A percentile compares a stretch with the other conserved stretches of the same genome.
These are phyloP conservation scores for Kitagawia praeruptora DNA, from an alignment of 129 eudicot species.

Conservation along the genomic window DNA sequence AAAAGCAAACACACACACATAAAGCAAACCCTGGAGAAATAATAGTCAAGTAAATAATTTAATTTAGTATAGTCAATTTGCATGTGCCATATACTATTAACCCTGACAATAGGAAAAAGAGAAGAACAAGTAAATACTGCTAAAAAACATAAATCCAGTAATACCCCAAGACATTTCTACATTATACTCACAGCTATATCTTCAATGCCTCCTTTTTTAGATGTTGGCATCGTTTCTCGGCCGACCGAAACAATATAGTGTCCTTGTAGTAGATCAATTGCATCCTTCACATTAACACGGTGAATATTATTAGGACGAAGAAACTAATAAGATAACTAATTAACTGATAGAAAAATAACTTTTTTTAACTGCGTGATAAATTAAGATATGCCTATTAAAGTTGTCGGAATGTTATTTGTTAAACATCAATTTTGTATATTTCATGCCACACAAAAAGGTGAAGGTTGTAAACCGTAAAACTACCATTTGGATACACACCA, in stretches of 20 bases:
- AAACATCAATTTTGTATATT: background rate
- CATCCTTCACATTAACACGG: slow-evolving; percentile 49
- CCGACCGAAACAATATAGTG: slow-evolving; percentile 70
- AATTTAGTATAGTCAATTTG: background rate
- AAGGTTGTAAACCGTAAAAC: background rate
- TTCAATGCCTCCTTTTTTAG: slow-evolving; percentile 57
- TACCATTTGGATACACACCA: background rate
- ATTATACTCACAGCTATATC: slow-evolving; percentile 70
- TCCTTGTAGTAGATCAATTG: slow-evolving; percentile 84
- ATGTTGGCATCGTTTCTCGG: slow-evolving; percentile 50
- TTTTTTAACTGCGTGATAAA: background rate
- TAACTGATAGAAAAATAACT: background rate
- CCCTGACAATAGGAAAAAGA: background rate
- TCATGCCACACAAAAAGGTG: background rate
- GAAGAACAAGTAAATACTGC: background rate
- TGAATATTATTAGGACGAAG: background rate
- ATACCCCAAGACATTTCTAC: background rate
- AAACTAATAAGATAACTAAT: background rate
- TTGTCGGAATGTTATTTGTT: background rate
- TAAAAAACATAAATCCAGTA: background rate
- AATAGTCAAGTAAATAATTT: background rate
- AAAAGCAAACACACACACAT: background rate
- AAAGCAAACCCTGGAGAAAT: background rate
- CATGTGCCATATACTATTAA: background rate
- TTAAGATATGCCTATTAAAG: background rate